phyloP scores from a whole-genome alignment of 1,139 yeast genomes.

The Candida sp. region DNA sequence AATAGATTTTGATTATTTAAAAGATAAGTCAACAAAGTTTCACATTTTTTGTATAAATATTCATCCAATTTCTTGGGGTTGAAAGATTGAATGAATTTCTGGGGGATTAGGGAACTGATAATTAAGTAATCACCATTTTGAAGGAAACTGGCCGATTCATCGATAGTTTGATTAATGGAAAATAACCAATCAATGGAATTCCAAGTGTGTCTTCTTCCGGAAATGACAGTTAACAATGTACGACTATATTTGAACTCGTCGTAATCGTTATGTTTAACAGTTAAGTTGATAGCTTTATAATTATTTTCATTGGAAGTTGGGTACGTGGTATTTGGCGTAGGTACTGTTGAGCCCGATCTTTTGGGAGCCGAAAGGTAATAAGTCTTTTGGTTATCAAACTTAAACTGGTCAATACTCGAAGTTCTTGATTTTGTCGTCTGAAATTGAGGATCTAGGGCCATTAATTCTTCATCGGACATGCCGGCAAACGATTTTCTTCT shows the following conservation, averaged over 20 bases:
- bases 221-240: constrained; percentile 34
- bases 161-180: constrained; percentile 10
- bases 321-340: constrained; percentile 11
- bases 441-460: constrained; percentile 59
- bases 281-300: constrained; percentile 37
- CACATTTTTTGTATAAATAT: constrained; percentile 36
- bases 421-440: constrained; percentile 27
- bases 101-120: constrained; percentile 37
- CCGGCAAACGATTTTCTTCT: constrained; percentile 57
- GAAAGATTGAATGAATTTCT: constrained; percentile 18
- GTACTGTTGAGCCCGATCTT: constrained; percentile 6
- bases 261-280: constrained; percentile 33
- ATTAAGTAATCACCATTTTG: constrained; percentile 39
- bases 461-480: constrained; percentile 63
- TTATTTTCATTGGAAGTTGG: constrained; percentile 39
- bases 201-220: constrained; percentile 47
- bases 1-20: constrained; percentile 17
- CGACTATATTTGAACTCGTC: constrained; percentile 19
- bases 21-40: constrained; percentile 37
- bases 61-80: constrained; percentile 20
- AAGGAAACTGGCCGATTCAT: constrained; percentile 18
- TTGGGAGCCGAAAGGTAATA: constrained; percentile 28
- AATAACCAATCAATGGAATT: constrained; percentile 39
- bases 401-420: constrained; percentile 33
- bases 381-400: constrained; percentile 38